Conservation (phyloP, 768 basidiomycete genomes). For the Boletus eberwhitei region DNA sequence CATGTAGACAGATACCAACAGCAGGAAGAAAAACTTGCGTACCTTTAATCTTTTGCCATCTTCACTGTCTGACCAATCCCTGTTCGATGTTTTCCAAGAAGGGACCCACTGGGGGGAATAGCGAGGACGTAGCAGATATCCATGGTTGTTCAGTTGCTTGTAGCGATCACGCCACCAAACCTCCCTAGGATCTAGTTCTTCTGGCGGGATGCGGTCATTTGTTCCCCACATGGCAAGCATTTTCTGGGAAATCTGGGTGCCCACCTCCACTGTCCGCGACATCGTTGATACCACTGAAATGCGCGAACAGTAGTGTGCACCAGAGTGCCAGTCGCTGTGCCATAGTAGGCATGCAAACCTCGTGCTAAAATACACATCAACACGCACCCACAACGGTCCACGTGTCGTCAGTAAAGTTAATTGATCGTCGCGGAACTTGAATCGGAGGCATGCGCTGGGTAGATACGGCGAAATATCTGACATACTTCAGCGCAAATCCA, state of each 20-base stretch:
- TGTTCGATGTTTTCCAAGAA: constrained; percentile 1
- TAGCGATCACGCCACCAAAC: constrained; percentile 13
- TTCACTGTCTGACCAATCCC: background rate
- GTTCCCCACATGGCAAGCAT: background rate
- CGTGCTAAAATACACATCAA: constrained; percentile 15
- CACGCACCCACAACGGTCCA: background rate
- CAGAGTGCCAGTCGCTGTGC: background rate
- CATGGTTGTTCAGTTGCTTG: background rate
- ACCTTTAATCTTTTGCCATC: background rate
- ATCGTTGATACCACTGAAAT: background rate
- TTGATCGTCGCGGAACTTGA: background rate
- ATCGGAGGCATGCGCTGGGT: constrained; percentile 6
- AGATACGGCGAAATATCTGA: too few species aligned
- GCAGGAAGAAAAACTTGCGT: background rate
- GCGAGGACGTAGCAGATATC: constrained; percentile 13
- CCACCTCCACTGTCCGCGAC: background rate
- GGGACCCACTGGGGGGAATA: constrained; percentile 13
- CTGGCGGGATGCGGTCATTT: background rate
- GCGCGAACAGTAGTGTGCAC: background rate
- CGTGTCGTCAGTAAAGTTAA: background rate
- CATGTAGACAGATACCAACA: background rate
- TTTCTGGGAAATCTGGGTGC: background rate
- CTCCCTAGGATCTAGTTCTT: constrained; percentile 8
- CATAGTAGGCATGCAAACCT: background rate
- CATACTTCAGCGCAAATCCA: background rate